Evolutionary conservation across 176 grass and related monocot genomes (phyloP), one percentile per base, ranked within the genome.

Genomic region (Cenchrus purpureus): DNA sequence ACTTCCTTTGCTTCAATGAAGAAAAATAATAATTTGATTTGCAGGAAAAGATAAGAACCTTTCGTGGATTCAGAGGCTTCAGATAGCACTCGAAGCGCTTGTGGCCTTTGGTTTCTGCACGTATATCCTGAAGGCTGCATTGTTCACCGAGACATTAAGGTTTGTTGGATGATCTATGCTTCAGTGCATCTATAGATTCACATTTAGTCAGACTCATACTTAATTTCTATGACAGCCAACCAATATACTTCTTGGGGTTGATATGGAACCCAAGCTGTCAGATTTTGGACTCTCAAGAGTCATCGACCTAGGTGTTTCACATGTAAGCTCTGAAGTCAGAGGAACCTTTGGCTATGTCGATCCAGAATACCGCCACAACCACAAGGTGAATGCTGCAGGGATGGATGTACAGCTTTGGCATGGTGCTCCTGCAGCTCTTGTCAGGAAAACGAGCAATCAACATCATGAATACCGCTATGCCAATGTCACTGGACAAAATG

Each of bases 321-420:
- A 88, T 5, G 85, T 94, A 60, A 94, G 87, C 78, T 94, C 92
- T 12, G 87, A 94, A 79, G 92, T 94, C 46, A 78, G 92, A 88
- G 92, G 87, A 83, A 94, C 92, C 15, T 94, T 94, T 54, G 92
- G 92, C 65, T 94, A 94, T 45, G 87, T 94, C 22, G 87, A 92
- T 75, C 90, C 92, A 19, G 92, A 94, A 69, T 94, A 94, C 87
- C 89, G 92, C 28, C 82, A 94, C 61, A 94, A 91, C 69, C 89
- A 73, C 87, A 88, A 40, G 48, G 92, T 94, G 20, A 90, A 92
- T 83, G 90, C 92, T 32, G 90, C 87, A 12, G 92, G 92, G 52
- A 87, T n/a, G 92, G 77, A 90, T 94, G 12, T 94, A 94, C 70
- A 94, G 92, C 65, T 94, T 92, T 22, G 92, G 90, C 25, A 83